phyloP scores from a whole-genome alignment of 164 flowering plant species.

The Warburgia ugandensis region DNA sequence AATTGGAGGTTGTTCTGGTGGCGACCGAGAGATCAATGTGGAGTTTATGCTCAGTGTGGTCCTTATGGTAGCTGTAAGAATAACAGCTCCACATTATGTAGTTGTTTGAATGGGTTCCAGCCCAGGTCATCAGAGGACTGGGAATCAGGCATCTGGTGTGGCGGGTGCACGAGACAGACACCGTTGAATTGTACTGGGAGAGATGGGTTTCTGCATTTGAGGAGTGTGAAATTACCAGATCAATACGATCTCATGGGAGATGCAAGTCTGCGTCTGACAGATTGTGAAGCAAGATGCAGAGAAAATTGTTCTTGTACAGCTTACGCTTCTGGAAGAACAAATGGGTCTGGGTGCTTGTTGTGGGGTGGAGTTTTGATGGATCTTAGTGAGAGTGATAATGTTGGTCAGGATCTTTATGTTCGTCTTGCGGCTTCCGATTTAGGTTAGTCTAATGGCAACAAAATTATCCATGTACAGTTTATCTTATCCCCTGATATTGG shows the following conservation, averaged over 20 bases:
- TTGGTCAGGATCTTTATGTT: neutral
- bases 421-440: neutral
- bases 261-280: neutral
- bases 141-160: constrained; percentile 15
- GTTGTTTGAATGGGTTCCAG: constrained; percentile 18
- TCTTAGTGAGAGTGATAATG: neutral
- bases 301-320: constrained; percentile 21
- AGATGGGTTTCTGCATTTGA: constrained; percentile 15
- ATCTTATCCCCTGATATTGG: too few species aligned
- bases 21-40: constrained; percentile 11
- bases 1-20: too few species aligned
- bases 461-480: too few species aligned
- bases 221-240: constrained; percentile 20
- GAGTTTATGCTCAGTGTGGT: constrained; percentile 25
- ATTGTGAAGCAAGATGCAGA: constrained; percentile 11
- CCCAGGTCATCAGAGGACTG: constrained; percentile 17
- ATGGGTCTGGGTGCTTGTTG: neutral
- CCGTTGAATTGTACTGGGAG: constrained; percentile 4
- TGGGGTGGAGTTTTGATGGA: neutral
- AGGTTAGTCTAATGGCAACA: neutral
- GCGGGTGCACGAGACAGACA: constrained; percentile 16
- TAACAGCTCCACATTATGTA: constrained; percentile 4
- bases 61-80: constrained; percentile 13
- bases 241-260: neutral
- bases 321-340: neutral